Conservation (phyloP, 2,329 filamentous ascomycete genomes). For the Hirsutella rhossiliensis region DNA sequence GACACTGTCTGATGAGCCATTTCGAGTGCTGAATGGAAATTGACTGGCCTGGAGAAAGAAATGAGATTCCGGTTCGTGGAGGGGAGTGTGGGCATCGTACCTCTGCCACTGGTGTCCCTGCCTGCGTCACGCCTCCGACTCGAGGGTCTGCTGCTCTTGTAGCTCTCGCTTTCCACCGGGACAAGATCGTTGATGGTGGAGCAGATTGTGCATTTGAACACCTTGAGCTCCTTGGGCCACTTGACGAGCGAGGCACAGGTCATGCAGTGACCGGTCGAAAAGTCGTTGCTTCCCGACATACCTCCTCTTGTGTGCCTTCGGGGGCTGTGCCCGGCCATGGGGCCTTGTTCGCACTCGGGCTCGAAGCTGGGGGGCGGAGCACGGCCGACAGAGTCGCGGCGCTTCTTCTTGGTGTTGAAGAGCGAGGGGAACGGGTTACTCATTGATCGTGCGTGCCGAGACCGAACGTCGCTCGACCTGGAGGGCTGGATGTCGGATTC, state of each 20-base stretch:
- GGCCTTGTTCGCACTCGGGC: constrained; percentile 10
- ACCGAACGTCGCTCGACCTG: constrained; percentile 8
- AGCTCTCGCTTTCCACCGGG: constrained; percentile 11
- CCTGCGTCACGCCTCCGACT: constrained; percentile 11
- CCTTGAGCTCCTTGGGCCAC: constrained; percentile 61
- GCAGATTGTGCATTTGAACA: constrained; percentile 76
- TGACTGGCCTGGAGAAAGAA: constrained; percentile 11
- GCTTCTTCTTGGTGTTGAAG: constrained; percentile 50
- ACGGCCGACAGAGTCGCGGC: constrained; percentile 25
- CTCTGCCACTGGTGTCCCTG: constrained; percentile 3
- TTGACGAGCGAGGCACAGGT: constrained; percentile 72
- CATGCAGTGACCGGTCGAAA: constrained; percentile 66
- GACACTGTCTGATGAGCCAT: constrained; percentile 19
- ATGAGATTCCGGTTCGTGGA: not conserved
- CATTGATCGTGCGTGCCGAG: constrained; percentile 43
- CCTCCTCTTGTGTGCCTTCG: constrained; percentile 21
- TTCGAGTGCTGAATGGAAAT: constrained; percentile 23
- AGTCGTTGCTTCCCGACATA: constrained; percentile 35
- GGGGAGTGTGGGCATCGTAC: constrained; percentile 2
- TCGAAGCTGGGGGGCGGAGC: constrained; percentile 12
- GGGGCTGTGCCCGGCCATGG: constrained; percentile 6
- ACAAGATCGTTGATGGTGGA: constrained; percentile 70
- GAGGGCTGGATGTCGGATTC: constrained; percentile 24
- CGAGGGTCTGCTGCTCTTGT: constrained; percentile 7
- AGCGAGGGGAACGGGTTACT: constrained; percentile 71